Conservation (phyloP, 441 rosid genomes). For the Gossypium davidsonii region DNA sequence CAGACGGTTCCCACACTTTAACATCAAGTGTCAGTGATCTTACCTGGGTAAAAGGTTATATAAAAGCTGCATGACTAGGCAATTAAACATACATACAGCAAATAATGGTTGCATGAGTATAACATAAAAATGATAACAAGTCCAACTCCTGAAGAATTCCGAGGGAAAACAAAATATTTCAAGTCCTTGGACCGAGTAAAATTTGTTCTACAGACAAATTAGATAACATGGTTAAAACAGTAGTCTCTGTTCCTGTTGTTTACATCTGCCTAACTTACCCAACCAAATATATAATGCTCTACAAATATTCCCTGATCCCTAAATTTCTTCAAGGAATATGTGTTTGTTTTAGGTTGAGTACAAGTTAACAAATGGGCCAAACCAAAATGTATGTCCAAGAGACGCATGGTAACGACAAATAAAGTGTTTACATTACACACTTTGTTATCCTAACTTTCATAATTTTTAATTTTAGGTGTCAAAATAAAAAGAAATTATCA, state of each 20-base stretch:
- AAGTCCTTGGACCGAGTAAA: neutral
- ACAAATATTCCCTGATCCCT: neutral
- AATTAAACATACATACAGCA: neutral
- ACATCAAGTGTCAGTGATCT: constrained; percentile 96
- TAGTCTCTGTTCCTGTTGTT: neutral
- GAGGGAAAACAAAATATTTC: neutral
- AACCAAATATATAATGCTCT: neutral
- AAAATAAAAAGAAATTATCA: too few relatives aligned
- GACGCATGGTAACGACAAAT: too few relatives aligned
- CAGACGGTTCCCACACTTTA: constrained; percentile 86
- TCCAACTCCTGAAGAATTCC: neutral
- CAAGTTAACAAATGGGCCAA: neutral
- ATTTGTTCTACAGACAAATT: neutral
- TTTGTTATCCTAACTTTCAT: too few relatives aligned
- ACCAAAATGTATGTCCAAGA: too few relatives aligned
- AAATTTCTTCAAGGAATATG: neutral
- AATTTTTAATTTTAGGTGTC: too few relatives aligned
- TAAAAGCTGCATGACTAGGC: constrained; percentile 2
- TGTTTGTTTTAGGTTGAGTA: neutral
- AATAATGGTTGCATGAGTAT: neutral
- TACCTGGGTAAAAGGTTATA: constrained; percentile 49
- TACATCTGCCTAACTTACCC: neutral
- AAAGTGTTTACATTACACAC: too few relatives aligned
- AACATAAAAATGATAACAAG: neutral
- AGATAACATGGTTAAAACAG: neutral